Base-by-base conservation (phyloP, 768 basidiomycete species). In the Lentinus brumalis region DNA sequence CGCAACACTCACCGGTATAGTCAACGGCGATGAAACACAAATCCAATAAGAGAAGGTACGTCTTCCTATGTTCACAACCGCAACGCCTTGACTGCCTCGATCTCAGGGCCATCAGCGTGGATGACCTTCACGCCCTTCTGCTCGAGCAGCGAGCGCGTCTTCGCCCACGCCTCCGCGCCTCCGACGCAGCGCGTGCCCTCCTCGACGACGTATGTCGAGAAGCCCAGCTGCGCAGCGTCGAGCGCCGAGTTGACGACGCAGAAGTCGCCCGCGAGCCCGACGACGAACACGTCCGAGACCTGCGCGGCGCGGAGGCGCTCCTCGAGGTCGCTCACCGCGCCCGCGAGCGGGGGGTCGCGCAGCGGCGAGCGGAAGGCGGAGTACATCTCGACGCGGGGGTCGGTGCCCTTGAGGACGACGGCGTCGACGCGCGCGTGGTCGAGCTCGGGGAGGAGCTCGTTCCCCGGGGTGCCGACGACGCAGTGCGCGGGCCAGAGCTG, bases 401-500 rank as follows among this genome's bases (percentile, higher is more conserved):
- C 75, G 5, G 71, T 77, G 42, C 89, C 90, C 76, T 87, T 87
- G 57, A 74, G 72, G 15, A 83, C 71, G 41, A 85, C 73, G 10
- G 76, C 73, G 40, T 82, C 79, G 46, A 81, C 73, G 44, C 69
- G 69, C 39, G 69, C 69, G 30, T 74, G 71, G 52, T 77, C 66
- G n/a, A 93, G 66, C 29, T 79, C 82, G 3, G 77, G 68, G 31
- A 89, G 84, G 45, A 93, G 79, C 65, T 85, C 82, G 16, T 83
- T 81, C 2, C 92, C 92, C 1, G 66, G 74, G 0, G 81, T 81
- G 47, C 77, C 77, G 54, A 81, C 82, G 26, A 92, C 81, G 66
- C 92, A 93, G 70, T 94, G 92, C 64, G 85, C 85, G 0, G 92
- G 92, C 92, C 92, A 94, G 35, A 94, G 74, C 46, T 30, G 67